Evolutionary conservation across 805 yeast species (phyloP).

Genomic region (Saccharomycopsis sp.): DNA sequence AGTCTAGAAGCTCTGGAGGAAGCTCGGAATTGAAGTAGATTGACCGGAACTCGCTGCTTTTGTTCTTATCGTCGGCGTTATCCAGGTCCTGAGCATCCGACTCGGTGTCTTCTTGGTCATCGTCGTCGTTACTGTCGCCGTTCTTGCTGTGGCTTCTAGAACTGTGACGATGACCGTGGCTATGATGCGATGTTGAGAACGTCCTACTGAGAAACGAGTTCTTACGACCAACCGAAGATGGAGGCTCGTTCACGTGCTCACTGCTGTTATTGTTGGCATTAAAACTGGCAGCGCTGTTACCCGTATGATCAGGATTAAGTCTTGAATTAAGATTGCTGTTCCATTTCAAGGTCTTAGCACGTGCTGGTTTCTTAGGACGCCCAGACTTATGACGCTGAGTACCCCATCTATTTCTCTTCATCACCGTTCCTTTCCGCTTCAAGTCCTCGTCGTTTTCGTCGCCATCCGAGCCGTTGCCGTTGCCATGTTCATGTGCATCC

Average conservation of each 20-base stretch:
- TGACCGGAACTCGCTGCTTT: conserved; percentile 35
- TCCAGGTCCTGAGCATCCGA: conserved; percentile 2
- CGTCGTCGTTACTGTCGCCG: neutral
- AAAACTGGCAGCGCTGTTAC: conserved; percentile 8
- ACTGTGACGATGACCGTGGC: conserved; percentile 11
- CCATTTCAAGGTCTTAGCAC: conserved; percentile 57
- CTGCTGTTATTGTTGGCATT: conserved; percentile 11
- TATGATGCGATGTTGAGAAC: conserved; percentile 4
- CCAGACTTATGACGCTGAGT: conserved; percentile 76
- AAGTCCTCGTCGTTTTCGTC: conserved; percentile 24
- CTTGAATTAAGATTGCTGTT: conserved; percentile 21
- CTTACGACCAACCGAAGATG: conserved; percentile 20
- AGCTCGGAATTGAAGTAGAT: conserved; percentile 54
- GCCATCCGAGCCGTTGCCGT: conserved; percentile 24
- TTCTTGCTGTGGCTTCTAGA: conserved; percentile 3
- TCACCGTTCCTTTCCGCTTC: conserved; percentile 40
- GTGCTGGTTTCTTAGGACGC: conserved; percentile 44
- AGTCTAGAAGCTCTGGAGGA: conserved; percentile 53
- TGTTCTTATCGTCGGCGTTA: neutral
- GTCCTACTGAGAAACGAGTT: conserved; percentile 21
- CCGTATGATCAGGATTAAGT: neutral
- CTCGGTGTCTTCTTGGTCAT: conserved; percentile 7
- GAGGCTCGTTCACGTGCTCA: too few species aligned
- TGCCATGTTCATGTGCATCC: neutral
- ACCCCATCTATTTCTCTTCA: conserved; percentile 85